Conservation (phyloP, 257 asterid genomes). For the Solanum dulcamara region DNA sequence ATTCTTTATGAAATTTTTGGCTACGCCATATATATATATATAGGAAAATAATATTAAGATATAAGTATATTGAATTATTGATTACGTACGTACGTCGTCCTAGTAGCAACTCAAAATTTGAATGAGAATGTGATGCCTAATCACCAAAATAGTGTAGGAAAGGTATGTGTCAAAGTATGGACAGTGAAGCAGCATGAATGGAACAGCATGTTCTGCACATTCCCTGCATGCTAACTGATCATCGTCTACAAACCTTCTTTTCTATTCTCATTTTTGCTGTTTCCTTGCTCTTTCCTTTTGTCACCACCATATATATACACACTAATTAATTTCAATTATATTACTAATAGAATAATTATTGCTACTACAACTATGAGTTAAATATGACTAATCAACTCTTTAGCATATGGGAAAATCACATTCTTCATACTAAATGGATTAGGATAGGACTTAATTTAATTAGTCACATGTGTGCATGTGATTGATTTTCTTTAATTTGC, state of each 20-base stretch:
- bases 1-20: too few species aligned
- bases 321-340: not conserved
- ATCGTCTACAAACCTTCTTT: not conserved
- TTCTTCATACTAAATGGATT: not conserved
- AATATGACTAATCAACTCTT: not conserved
- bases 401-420: not conserved
- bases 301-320: too few species aligned
- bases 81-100: not conserved
- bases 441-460: constrained; percentile 5
- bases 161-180: constrained; percentile 50
- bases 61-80: not conserved
- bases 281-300: not conserved
- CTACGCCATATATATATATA: too few species aligned
- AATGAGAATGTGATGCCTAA: not conserved
- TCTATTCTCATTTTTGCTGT: not conserved
- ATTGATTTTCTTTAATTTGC: constrained; percentile 2
- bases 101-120: not conserved
- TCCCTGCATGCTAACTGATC: constrained; percentile 54
- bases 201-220: constrained; percentile 92
- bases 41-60: not conserved
- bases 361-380: not conserved
- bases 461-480: constrained; percentile 50
- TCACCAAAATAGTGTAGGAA: not conserved
- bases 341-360: not conserved
- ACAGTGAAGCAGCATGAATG: constrained; percentile 66